phyloP scores from a whole-genome alignment of 768 basidiomycete genomes.

The Lactarius indigo region DNA sequence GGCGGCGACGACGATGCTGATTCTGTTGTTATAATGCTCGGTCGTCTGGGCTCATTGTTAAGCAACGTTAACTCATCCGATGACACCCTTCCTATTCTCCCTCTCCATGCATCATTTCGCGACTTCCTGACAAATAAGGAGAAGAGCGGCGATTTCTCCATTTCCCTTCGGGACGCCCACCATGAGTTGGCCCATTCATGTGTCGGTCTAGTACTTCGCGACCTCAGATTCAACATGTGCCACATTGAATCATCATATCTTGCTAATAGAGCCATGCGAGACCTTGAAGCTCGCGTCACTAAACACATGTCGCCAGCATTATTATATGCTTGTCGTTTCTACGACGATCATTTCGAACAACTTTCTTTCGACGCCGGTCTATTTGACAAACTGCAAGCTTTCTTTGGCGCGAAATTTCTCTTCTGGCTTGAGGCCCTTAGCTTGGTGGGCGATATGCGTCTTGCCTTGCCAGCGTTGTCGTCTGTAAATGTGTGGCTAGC shows the following conservation, averaged over 20 bases:
- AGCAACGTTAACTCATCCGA: background rate
- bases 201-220: background rate
- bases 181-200: background rate
- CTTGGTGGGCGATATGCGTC: too few relatives aligned
- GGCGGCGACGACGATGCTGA: too few relatives aligned
- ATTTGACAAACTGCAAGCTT: background rate
- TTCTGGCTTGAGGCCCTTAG: too few relatives aligned
- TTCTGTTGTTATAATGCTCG: too few relatives aligned
- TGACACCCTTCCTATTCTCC: background rate
- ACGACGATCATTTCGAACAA: background rate
- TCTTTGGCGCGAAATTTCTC: too few relatives aligned
- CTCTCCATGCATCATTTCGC: background rate
- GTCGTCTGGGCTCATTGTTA: too few relatives aligned
- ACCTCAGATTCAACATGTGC: background rate
- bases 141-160: background rate
- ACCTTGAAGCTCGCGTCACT: too few relatives aligned
- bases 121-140: slow-evolving; percentile 1
- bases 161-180: background rate
- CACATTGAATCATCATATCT: too few relatives aligned
- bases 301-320: too few relatives aligned
- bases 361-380: background rate
- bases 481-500: too few relatives aligned
- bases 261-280: too few relatives aligned
- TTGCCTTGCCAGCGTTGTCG: too few relatives aligned
- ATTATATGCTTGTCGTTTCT: background rate